Conservation (phyloP, 768 basidiomycete species). For the button mushroom (Agaricus bisporus) region DNA sequence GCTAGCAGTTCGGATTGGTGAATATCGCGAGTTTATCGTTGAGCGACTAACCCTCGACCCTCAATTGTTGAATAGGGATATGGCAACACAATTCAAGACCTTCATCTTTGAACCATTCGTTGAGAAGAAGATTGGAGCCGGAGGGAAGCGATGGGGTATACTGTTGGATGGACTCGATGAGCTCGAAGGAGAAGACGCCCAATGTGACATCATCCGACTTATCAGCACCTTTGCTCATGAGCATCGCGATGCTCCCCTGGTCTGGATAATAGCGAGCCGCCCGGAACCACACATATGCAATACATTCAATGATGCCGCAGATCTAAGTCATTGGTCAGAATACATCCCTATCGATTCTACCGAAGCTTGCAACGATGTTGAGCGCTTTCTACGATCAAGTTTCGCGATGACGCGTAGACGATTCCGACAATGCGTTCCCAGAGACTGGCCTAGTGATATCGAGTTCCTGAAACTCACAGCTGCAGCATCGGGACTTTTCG, state of each 20-base stretch:
- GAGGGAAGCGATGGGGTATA: not conserved
- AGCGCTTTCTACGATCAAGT: not conserved
- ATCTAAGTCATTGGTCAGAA: not conserved
- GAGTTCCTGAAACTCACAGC: not conserved
- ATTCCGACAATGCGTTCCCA: not conserved
- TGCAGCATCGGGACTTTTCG: not conserved
- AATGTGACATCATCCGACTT: not conserved
- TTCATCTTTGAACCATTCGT: not conserved
- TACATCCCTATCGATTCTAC: not conserved
- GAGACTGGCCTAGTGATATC: not conserved
- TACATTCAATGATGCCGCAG: not conserved
- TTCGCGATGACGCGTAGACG: not conserved
- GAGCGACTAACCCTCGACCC: not conserved
- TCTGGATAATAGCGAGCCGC: not conserved
- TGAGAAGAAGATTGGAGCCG: not conserved
- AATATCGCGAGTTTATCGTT: not conserved
- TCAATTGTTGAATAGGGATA: not conserved
- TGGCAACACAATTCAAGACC: not conserved
- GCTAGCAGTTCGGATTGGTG: not conserved
- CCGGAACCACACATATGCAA: not conserved
- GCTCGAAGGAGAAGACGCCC: not conserved
- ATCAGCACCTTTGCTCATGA: not conserved
- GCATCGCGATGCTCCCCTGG: not conserved
- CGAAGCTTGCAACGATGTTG: not conserved
- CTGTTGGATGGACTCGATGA: constrained; percentile 1